phyloP scores from a whole-genome alignment of 352 stramenopile genomes.

The Phytophthora pseudosyringae region DNA sequence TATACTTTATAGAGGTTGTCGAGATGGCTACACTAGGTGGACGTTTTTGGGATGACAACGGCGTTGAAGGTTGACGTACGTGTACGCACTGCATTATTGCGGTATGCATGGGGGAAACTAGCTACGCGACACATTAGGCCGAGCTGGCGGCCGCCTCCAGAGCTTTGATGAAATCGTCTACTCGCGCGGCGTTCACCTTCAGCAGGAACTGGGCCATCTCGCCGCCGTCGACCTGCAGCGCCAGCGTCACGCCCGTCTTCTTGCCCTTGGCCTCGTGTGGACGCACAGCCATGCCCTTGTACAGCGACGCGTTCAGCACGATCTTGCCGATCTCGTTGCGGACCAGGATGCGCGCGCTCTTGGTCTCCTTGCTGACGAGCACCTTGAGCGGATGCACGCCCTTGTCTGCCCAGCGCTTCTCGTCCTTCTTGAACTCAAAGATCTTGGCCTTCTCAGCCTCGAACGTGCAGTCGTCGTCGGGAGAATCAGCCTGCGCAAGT shows the following conservation, averaged over 20 bases:
- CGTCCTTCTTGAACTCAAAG: slow-evolving; percentile 88
- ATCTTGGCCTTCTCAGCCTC: slow-evolving; percentile 82
- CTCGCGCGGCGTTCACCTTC: slow-evolving; percentile 72
- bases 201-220: slow-evolving; percentile 73
- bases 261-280: slow-evolving; percentile 79
- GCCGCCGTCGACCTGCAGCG: slow-evolving; percentile 63
- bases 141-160: slow-evolving; percentile 48
- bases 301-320: slow-evolving; percentile 82
- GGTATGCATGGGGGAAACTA: neutral
- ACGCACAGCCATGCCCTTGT: slow-evolving; percentile 77
- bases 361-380: slow-evolving; percentile 77
- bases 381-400: slow-evolving; percentile 82
- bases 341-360: slow-evolving; percentile 73
- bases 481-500: slow-evolving; percentile 53
- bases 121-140: slow-evolving; percentile 17
- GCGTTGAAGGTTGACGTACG: neutral
- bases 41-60: slow-evolving; percentile 5
- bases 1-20: slow-evolving; percentile 1
- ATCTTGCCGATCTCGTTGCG: slow-evolving; percentile 90
- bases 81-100: slow-evolving; percentile 8
- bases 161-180: slow-evolving; percentile 66
- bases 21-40: slow-evolving; percentile 15
- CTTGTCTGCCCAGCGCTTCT: slow-evolving; percentile 90
- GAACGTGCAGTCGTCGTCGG: slow-evolving; percentile 79
- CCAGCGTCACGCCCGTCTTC: slow-evolving; percentile 71